Base-by-base conservation (phyloP, 2,329 filamentous ascomycete genomes). In the Clonostachys sp. region DNA sequence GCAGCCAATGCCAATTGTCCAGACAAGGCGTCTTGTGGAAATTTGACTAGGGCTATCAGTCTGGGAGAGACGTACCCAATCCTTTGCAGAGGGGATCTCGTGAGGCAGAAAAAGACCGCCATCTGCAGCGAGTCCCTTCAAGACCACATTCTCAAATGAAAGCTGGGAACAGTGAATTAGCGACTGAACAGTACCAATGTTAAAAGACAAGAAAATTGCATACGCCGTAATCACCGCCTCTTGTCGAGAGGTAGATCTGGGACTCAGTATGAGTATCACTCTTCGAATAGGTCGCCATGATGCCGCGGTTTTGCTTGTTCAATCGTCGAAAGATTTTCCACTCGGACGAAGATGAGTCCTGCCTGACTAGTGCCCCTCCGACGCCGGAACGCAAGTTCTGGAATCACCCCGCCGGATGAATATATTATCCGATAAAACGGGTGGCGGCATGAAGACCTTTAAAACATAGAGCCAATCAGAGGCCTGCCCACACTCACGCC, bases 71-170 rank as follows among this genome's bases (percentile, higher is more conserved):
- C 36, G 12, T 39, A 39, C 36, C 42, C 42, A 44, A 30, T 44
- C 30, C 17, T 33, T 20, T 47, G 80, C 80, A 5, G 72, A 65
- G 17, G 91, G 91, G 52, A 95, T 86, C 54, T 86, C 78, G 63
- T 96, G 86, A 40, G 91, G 91, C 53, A 96, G 86, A 73, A 92
- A 96, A 30, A 96, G 83, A 46, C 91, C 91, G 49, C 90, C 89
- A 61, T 96, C 91, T 42, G 81, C 76, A 49, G 90, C 91, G 48
- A 96, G 83, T 41, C 91, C 91, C 68, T 95, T 95, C 54, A 96
- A 77, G 39, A 96, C 90, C 42, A 91, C 91, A 46, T 91, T 84
- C 68, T 96, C 91, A 65, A 96, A 96, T 45, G 89, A 91, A 57
- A 95, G 78, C 87, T 91, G 55, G 5, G 10, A 16, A 20, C 7